Percentiles rank a stretch among this genome's conserved stretches.
phyloP scores from a whole-genome alignment of 192 early-diverging fungal species.

The Coemansia erecta region DNA sequence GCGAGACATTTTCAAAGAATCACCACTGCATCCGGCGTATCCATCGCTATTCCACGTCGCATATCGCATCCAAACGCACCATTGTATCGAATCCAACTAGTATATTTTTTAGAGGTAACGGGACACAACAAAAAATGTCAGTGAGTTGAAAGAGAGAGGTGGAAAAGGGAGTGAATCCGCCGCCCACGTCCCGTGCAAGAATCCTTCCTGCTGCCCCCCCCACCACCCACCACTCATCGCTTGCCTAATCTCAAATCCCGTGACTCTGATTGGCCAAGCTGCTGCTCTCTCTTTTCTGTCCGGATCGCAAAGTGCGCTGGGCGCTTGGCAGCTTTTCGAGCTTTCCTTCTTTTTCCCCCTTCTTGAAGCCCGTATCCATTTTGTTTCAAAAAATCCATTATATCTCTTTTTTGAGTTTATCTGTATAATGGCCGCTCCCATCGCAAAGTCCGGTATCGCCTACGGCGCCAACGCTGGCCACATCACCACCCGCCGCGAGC shows the following conservation, averaged over 20 bases:
- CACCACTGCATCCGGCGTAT: neutral
- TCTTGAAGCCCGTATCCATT: too few species aligned
- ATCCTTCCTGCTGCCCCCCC: too few species aligned
- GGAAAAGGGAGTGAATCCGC: too few species aligned
- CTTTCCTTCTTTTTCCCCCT: constrained; percentile 3
- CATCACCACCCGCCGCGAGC: constrained; percentile 69
- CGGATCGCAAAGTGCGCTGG: too few species aligned
- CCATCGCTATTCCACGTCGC: neutral
- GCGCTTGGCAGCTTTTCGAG: too few species aligned
- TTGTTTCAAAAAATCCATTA: constrained; percentile 12
- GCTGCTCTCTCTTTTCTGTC: too few species aligned
- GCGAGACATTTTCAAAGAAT: neutral
- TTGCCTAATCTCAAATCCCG: too few species aligned
- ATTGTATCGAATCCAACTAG: constrained; percentile 45
- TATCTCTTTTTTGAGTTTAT: neutral
- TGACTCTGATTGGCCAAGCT: too few species aligned
- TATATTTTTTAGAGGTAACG: too few species aligned
- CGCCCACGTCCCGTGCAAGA: too few species aligned
- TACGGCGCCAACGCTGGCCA: constrained; percentile 92
- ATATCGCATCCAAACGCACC: constrained; percentile 47
- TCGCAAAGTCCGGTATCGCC: constrained; percentile 79
- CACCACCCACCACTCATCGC: too few species aligned
- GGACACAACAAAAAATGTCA: constrained; percentile 7
- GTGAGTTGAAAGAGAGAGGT: too few species aligned
- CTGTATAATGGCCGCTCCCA: constrained; percentile 58